Base-by-base conservation (phyloP, 75 land plant species). In the Gnetum montanum region DNA sequence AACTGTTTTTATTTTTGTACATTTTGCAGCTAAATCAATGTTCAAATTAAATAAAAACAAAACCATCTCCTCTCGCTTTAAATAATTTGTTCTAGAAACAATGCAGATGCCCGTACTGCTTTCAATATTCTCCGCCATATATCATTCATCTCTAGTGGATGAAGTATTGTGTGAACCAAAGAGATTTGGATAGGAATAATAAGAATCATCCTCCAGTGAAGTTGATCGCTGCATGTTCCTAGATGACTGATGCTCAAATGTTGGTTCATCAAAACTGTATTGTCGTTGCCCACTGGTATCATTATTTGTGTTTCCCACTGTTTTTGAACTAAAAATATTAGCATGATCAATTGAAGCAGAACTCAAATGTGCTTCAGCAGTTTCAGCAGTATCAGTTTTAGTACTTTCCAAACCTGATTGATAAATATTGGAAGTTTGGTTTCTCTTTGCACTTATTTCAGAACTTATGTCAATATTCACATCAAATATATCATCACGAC, bases 161-260 rank as follows among this genome's bases (percentile, higher is more conserved):
- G 43, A 57, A 25, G 59, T 41, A 26, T 27, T 23, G 27, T 57
- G 59, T 41, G 59, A 38, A 16, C 53, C 24, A 57, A 64, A 64
- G 15, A 64, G 22, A 64, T 58, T 64, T 19, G 67, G 67, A 49
- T 64, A 64, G 27, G 67, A 19, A 43, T 57, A 64, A 43, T 54
- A 54, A 19, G 64, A 34, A 45, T 64, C 67, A 64, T 64, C 67
- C 26, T 64, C 67, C 44, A 64, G 27, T 12, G 67, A 64, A 43
- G 43, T 36, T 23, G 19, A 45, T 20, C 67, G 30, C 43, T 57
- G 37, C 8, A 36, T 34, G 36, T 53, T 23, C 15, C 22, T 11
- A 53, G 55, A 19, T 33, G 55, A 53, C 36, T 53, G 25, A 18
- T 26, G 3, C 1, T 43, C 30, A 24, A 41, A 4, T 38, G 27